These are phyloP conservation scores for Usnea hakonensis DNA, from an alignment of 495 filamentous ascomycete genomes.

Conservation along the genomic window DNA sequence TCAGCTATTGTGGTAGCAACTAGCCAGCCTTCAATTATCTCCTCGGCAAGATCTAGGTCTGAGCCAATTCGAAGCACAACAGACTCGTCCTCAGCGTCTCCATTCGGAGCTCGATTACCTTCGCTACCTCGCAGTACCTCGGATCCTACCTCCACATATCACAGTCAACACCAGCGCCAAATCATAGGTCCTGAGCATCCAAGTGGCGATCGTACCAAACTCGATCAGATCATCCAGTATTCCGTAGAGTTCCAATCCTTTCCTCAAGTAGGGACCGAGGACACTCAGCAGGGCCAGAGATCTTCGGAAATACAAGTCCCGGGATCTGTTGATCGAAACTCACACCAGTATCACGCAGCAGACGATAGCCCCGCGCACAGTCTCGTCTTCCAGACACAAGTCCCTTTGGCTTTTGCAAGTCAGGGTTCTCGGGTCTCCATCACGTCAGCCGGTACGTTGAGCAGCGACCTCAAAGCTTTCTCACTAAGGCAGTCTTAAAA, in stretches of 20 bases:
- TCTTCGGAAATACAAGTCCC: conserved; percentile 2
- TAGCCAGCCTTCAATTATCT: background rate
- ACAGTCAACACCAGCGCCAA: background rate
- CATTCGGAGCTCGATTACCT: background rate
- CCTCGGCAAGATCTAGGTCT: background rate
- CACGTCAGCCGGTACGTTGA: conserved; percentile 2
- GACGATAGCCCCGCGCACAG: background rate
- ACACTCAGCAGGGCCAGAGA: background rate
- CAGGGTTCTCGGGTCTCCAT: conserved; percentile 2
- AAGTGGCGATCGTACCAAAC: background rate
- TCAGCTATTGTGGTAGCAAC: background rate
- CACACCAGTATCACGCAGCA: background rate
- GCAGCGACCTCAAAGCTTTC: background rate
- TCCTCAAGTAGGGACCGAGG: background rate
- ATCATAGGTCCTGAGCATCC: background rate
- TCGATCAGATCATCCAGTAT: background rate
- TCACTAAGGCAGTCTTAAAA: too few relatives aligned
- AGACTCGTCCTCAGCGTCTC: background rate
- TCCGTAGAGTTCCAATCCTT: background rate
- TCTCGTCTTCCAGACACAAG: conserved; percentile 13
- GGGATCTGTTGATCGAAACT: background rate
- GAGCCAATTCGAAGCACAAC: background rate
- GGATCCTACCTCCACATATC: background rate
- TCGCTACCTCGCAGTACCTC: conserved; percentile 7
- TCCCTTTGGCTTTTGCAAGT: background rate